Evolutionary conservation across 1,284 basidiomycete genomes (phyloP), one percentile per base, ranked within the genome.

Genomic region (Pseudozyma pruni): DNA sequence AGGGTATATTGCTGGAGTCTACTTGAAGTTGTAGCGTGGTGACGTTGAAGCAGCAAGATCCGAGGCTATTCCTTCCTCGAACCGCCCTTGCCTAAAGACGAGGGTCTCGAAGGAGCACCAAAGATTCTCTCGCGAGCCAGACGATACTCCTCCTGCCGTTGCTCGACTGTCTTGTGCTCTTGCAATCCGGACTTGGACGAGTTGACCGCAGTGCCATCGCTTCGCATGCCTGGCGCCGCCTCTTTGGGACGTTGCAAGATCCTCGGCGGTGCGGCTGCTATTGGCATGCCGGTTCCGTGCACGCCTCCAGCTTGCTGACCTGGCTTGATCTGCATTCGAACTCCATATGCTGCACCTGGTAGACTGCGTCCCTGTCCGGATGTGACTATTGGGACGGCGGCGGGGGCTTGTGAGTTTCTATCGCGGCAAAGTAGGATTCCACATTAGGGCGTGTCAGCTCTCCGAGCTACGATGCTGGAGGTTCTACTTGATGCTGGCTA

Each of bases 101-200:
- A 6, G 6, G 50, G n/a, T 11, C 49, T 47, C 10, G 48, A 4
- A 1, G 47, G 19, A 8, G 50, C 19, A n/a, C 69, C 69, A 60
- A 72, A 72, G 43, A 72, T 72, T 25, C 69, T 57, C 35, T 56
- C 69, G 14, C 69, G 52, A 2, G 69, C 69, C 10, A 60, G 34
- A 13, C 62, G 62, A 23, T 72, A 72, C 42, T 67, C 63, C 41
- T 67, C 59, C 29, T 72, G 69, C 14, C 69, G 62, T 47, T 72
- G 62, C 52, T 72, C 63, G 7, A 72, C 59, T 22, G 63, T 72
- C 46, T 67, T 72, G 29, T 45, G 62, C 27, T 63, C 59, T n/a
- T 62, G 54, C 4, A 38, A 38, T n/a, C 54, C 50, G 23, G 54
- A 31, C 9, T 41, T 62, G 23, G 62, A 54, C 17, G 43, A 41